Base-by-base conservation (phyloP, 495 filamentous ascomycete species). In the Penicillium angulare region DNA sequence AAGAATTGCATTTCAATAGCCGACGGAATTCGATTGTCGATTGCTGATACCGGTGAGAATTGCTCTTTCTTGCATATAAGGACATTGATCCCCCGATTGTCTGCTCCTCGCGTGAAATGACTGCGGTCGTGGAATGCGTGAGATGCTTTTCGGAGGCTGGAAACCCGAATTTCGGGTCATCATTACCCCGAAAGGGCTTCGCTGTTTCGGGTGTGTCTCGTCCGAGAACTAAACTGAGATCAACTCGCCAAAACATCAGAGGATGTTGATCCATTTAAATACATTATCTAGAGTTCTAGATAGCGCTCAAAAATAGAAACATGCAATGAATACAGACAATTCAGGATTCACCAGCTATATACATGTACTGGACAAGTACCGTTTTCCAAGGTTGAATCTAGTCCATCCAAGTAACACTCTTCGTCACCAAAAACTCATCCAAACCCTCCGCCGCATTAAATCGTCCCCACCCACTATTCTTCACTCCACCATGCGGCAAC, bases 401-500 rank as follows among this genome's bases (percentile, higher is more conserved):
- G 54, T 73, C 70, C 72, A 73, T 73, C 72, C 82, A 95, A 7
- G 90, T 95, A 15, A 96, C 78, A 32, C 82, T 90, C 80, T 96
- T 96, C 18, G 82, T 83, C 55, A 81, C 76, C 64, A 92, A 64
- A 71, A 91, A 96, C 73, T 96, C 91, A 34, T 86, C 71, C 41
- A 85, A 47, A 0, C 81, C 82, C 57, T 74, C 73, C 18, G 62
- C 64, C 0, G 67, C 72, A 60, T 81, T 82, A 57, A 85, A 85
- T 7, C 82, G 64, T 0, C 90, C 91, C 72, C 82, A 92, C 3
- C 91, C 91, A 56, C 86, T 90, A 45, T 83, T 80, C 79, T 96
- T 96, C 44, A 84, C 82, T 17, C 90, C 91, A 12, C 91, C 90
- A 70, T 95, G 90, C 13, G 90, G 89, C 42, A 95, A 64, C 16